A percentile compares a stretch with the other conserved stretches of the same genome.
phyloP scores from a whole-genome alignment of 371 early-diverging fungal species.

The Chytridium lagenaria region DNA sequence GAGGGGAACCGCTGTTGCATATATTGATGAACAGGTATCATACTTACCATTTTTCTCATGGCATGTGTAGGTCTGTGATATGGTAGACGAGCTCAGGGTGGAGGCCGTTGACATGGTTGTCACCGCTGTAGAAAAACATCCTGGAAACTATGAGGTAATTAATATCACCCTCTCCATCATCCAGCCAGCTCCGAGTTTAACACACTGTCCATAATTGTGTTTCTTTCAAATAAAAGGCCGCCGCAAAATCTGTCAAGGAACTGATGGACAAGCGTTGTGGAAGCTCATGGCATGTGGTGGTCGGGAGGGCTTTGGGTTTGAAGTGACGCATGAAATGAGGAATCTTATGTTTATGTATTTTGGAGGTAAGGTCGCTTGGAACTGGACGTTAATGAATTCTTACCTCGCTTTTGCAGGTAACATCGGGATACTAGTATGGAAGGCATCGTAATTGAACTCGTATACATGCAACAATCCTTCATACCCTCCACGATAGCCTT shows the following conservation, averaged over 20 bases:
- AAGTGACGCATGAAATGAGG: no score
- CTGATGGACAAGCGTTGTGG: conserved; percentile 64
- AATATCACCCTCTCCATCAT: neutral
- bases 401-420: conserved; percentile 10
- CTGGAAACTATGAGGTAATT: conserved; percentile 57
- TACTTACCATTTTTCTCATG: no score
- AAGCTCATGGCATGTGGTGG: conserved; percentile 60
- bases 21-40: no score
- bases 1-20: no score
- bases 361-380: conserved; percentile 46
- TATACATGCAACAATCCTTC: neutral
- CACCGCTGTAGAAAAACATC: conserved; percentile 62
- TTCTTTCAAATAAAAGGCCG: conserved; percentile 39
- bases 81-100: conserved; percentile 54
- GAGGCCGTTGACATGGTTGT: conserved; percentile 64
- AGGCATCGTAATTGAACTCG: conserved; percentile 40
- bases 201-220: no score
- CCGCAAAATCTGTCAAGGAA: conserved; percentile 61
- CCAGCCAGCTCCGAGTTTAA: no score
- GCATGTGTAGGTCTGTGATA: conserved; percentile 62
- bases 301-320: conserved; percentile 65
- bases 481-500: neutral
- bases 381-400: no score
- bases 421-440: conserved; percentile 51
- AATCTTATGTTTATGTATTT: conserved; percentile 62